Base-by-base conservation (phyloP, 1,284 basidiomycete species). In the Wallemia ichthyophaga region DNA sequence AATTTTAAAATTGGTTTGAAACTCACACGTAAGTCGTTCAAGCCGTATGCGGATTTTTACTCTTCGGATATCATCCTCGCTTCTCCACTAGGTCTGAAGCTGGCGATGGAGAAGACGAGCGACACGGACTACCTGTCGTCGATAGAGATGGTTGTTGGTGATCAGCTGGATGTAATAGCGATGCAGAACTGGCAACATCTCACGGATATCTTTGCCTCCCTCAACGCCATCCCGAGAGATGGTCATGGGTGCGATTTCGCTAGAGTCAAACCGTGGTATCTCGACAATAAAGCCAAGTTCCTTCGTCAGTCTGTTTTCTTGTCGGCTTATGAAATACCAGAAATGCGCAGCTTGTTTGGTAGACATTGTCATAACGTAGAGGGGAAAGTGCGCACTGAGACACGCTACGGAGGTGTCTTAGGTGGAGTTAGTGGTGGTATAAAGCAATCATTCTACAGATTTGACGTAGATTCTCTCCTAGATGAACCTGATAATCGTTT, bases 181-280 rank as follows among this genome's bases (percentile, higher is more conserved):
- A 98, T 98, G 94, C 92, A 98, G 72, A 98, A 98, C 67, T 98
- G 94, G 94, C 89, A 96, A 58, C 92, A 98, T 68, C 76, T 92
- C 19, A 83, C 91, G 86, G 94, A 86, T 67, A 78, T 94, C 55
- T 74, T 96, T 63, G 78, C 77, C 1, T 76, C 83, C 61, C 70
- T 96, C 58, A 96, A 95, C 71, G 75, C 81, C 64, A 75, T 96
- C 24, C 94, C 94, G 0, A 85, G 87, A 65, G 83, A 88, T 66
- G 86, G 88, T 2, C 86, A 83, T 65, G 85, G 94, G 60, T 81
- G 86, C 25, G 94, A 98, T 71, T 96, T 98, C 70, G 91, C 88
- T 3, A 78, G 94, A 21, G 85, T 96, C 65, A 95, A 94, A 72
- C 85, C 87, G 1, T 98, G 89, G 88, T 96, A 92, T 69, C 77